These are phyloP conservation scores for Cercospora citrullina DNA, from an alignment of 2,329 filamentous ascomycete genomes.

Conservation along the genomic window DNA sequence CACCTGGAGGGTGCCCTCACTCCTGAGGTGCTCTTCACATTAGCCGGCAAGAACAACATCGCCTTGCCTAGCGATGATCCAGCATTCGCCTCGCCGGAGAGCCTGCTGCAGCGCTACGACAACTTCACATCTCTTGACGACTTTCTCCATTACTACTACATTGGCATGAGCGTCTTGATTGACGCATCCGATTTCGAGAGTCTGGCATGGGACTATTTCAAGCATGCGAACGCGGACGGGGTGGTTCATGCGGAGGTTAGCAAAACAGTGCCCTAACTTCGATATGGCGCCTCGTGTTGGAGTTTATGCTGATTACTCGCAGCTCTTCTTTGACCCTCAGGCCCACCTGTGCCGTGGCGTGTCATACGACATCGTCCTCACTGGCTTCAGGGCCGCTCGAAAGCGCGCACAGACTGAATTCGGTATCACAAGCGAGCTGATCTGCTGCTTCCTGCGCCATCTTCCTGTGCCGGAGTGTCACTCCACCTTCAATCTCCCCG, in stretches of 20 bases:
- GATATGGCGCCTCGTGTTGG: background rate
- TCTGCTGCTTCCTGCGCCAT: constrained; percentile 72
- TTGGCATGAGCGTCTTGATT: constrained; percentile 69
- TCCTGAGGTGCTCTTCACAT: constrained; percentile 67
- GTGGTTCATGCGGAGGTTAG: constrained; percentile 9
- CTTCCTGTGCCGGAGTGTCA: constrained; percentile 61
- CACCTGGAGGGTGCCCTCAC: constrained; percentile 76
- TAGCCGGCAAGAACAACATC: constrained; percentile 67
- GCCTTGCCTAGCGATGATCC: constrained; percentile 57
- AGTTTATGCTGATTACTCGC: constrained; percentile 46
- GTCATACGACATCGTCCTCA: constrained; percentile 62
- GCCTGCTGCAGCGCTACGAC: constrained; percentile 64
- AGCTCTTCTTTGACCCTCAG: constrained; percentile 81
- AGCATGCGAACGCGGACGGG: constrained; percentile 65
- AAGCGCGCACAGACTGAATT: constrained; percentile 61
- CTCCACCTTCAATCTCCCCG: constrained; percentile 46
- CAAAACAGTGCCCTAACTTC: background rate
- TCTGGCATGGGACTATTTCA: constrained; percentile 71
- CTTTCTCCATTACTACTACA: constrained; percentile 77
- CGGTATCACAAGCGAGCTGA: constrained; percentile 65
- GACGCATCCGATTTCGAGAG: constrained; percentile 68
- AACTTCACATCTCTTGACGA: constrained; percentile 71
- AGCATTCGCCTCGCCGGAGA: constrained; percentile 61
- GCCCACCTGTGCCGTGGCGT: constrained; percentile 67
- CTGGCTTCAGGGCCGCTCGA: constrained; percentile 63